Base-by-base conservation (phyloP, 352 stramenopile species). In the Pythium utonaiense region DNA sequence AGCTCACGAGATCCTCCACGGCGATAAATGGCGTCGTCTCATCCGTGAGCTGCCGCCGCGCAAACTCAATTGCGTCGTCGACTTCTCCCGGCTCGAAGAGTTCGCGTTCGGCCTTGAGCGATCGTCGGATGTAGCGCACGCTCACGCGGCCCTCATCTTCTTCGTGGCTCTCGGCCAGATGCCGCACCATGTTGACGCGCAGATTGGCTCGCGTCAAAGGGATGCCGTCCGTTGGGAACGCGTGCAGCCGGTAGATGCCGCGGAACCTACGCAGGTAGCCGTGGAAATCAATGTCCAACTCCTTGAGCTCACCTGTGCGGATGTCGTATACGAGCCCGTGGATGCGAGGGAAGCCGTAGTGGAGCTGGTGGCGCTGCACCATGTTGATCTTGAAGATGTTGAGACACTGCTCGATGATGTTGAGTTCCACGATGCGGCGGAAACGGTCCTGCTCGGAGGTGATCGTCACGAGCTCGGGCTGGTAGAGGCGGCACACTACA, bases 361-460 rank as follows among this genome's bases (percentile, higher is more conserved):
- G 91, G 61, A 82, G 75, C 60, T 94, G 83, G 69, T 93, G 80
- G 52, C 85, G 80, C 78, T 96, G 86, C 62, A 96, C 86, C 21
- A 92, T 69, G 0, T 80, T 83, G 52, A 95, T 95, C 75, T 96
- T 96, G 72, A 93, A 95, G 31, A 96, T 74, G 70, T 96, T 96
- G 53, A 96, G 88, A 66, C 86, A 95, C 75, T 96, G 88, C 67
- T 96, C 88, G 50, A 92, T 77, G 9, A 85, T 93, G 75, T 95
- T 96, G 34, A 96, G 78, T 71, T 95, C 88, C 33, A 96, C 77
- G 42, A 89, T 82, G 60, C 84, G 81, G 52, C 85, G 76, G 42
- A 92, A 67, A 0, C 89, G 86, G 60, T 86, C 67, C 21, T 97
- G 78, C 19, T 69, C 59, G 70, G 97, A 74, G 1, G 81, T 62